Base-by-base conservation (phyloP, 345 rosid species). In the Physaria fendleri region DNA sequence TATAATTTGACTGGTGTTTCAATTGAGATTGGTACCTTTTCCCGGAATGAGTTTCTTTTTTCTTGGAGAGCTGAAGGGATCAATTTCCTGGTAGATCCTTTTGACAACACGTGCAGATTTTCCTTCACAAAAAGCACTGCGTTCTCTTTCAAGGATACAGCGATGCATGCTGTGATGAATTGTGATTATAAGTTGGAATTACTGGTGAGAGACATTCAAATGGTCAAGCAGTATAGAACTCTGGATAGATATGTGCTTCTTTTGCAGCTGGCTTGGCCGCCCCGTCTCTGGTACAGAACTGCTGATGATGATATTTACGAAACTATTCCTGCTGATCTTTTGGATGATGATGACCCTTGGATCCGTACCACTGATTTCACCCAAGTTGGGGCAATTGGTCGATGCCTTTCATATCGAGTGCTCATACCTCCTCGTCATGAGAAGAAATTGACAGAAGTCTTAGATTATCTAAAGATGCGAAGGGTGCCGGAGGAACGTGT, bases 331-430 rank as follows among this genome's bases (percentile, higher is more conserved):
- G 74, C 59, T 37, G 92, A 85, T 66, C 48, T 88, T 71, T 72
- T 91, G 72, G 98, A 91, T 69, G 96, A 91, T 66, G 98, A 91
- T 67, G 98, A 91, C 64, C 98, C 96, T 62, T 91, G 98, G 96
- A 88, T 91, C 59, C 76, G 85, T 46, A 88, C 96, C 29, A 85
- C 95, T 20, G 96, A 88, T 80, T 84, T 85, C 64, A 84, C 93
- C 0, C 71, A 71, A 16, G 73, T 79, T 59, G 88, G 96, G 13
- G 90, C 95, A 32, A 67, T 88, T 59, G 85, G 95, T 48, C 86
- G 88, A 4, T 80, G 93, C 47, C 81, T 75, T 47, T 69, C 71
- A 11, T 91, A 82, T 56, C 75, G 85, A 64, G 63, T 85, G 59
- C 77, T 35, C 40, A 35, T 35, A 30, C 76, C 81, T 44, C 76